A percentile compares a stretch with the other conserved stretches of the same genome.
Evolutionary conservation across 495 filamentous ascomycete species (phyloP).

Genomic region (Diplogelasinospora grovesii): DNA sequence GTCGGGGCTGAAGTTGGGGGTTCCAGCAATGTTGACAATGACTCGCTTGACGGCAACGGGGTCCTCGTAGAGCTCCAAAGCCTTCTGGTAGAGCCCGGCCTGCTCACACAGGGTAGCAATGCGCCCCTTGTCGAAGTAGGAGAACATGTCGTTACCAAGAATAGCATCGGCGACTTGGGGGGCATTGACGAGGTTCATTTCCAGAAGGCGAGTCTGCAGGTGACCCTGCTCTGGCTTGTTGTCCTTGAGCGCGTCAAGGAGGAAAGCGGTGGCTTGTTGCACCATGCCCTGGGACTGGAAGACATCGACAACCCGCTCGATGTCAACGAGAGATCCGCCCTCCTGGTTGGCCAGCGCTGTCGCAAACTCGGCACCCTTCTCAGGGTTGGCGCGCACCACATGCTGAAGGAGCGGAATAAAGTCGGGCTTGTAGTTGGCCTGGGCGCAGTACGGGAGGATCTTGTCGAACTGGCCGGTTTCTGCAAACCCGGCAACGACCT

Average conservation of each 20-base stretch:
- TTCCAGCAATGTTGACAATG: conserved; percentile 67
- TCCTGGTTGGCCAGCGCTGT: conserved; percentile 79
- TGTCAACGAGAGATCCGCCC: conserved; percentile 76
- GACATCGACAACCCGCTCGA: conserved; percentile 93
- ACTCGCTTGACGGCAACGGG: conserved; percentile 83
- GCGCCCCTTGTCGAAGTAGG: conserved; percentile 82
- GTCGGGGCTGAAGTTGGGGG: conserved; percentile 76
- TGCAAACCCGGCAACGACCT: conserved; percentile 89
- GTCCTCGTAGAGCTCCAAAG: conserved; percentile 91
- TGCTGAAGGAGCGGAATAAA: conserved; percentile 86
- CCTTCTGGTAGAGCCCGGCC: conserved; percentile 77
- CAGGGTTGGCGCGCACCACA: conserved; percentile 85
- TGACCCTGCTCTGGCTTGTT: conserved; percentile 92
- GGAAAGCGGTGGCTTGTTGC: conserved; percentile 93
- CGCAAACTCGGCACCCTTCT: conserved; percentile 93
- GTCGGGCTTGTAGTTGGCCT: conserved; percentile 81
- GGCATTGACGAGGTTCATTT: conserved; percentile 96
- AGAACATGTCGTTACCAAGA: conserved; percentile 95
- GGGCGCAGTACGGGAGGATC: conserved; percentile 83
- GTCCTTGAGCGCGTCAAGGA: conserved; percentile 87
- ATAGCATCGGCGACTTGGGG: conserved; percentile 98
- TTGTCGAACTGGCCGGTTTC: conserved; percentile 95
- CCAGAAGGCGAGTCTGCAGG: conserved; percentile 86
- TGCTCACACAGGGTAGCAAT: conserved; percentile 89
- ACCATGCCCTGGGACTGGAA: conserved; percentile 97